A percentile compares a stretch with the other conserved stretches of the same genome.
phyloP scores from a whole-genome alignment of 176 grass and related monocot genomes.

The Otatea glauca region DNA sequence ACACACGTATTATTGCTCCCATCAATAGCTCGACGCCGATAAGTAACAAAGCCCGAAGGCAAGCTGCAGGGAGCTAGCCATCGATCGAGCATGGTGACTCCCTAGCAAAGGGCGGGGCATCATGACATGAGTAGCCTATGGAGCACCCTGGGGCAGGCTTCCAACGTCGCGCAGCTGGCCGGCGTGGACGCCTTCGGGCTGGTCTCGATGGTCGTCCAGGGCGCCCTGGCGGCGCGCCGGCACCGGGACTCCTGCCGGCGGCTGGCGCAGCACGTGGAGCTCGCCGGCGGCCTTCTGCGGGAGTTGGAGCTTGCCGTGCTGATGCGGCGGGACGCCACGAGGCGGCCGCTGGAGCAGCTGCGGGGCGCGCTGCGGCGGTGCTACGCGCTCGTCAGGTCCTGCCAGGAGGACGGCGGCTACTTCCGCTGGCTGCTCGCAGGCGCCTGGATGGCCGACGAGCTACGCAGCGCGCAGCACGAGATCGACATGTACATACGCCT shows the following conservation, averaged over 20 bases:
- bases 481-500: slow-evolving; percentile 61
- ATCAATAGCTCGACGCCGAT: too few species aligned
- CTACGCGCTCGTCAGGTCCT: slow-evolving; percentile 52
- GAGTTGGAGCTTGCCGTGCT: slow-evolving; percentile 57
- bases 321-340: slow-evolving; percentile 48
- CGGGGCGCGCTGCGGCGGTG: slow-evolving; percentile 46
- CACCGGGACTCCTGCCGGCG: slow-evolving; percentile 57
- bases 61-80: too few species aligned
- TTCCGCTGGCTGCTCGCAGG: slow-evolving; percentile 46
- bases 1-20: too few species aligned
- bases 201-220: slow-evolving; percentile 65
- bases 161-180: slow-evolving; percentile 50
- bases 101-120: too few species aligned
- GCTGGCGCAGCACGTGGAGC: slow-evolving; percentile 59
- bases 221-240: slow-evolving; percentile 57
- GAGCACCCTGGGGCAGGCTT: slow-evolving; percentile 34
- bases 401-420: slow-evolving; percentile 51
- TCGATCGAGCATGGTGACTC: too few species aligned
- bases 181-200: slow-evolving; percentile 68
- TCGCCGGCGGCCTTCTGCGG: slow-evolving; percentile 54
- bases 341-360: slow-evolving; percentile 58
- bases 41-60: too few species aligned
- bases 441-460: slow-evolving; percentile 46
- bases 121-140: neutral
- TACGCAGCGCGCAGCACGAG: slow-evolving; percentile 49